A percentile compares a stretch with the other conserved stretches of the same genome.
phyloP scores from a whole-genome alignment of 2,329 filamentous ascomycete genomes.

The Teratosphaeria gauchensis region DNA sequence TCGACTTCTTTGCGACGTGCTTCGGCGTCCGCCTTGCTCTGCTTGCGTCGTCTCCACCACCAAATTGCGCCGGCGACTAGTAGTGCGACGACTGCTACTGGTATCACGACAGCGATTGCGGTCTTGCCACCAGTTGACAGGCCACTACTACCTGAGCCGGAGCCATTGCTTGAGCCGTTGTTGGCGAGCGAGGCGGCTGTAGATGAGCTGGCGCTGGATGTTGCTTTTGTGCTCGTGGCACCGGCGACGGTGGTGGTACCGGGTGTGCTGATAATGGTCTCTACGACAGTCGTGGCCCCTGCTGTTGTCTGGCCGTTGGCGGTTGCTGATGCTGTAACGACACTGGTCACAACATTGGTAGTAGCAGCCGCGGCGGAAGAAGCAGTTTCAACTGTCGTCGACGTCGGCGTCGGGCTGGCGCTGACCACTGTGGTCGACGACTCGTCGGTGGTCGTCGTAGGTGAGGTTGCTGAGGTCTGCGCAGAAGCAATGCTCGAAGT shows the following conservation, averaged over 20 bases:
- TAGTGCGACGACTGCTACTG: conserved; percentile 77
- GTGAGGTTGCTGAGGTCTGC: not conserved
- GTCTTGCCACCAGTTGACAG: conserved; percentile 61
- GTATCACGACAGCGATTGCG: conserved; percentile 86
- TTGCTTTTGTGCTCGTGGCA: not conserved
- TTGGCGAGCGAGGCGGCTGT: conserved; percentile 3
- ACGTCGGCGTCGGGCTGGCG: not conserved
- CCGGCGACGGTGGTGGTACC: conserved; percentile 2
- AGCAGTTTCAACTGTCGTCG: not conserved
- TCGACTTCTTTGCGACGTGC: conserved; percentile 90
- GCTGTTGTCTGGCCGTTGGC: not conserved
- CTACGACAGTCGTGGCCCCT: conserved; percentile 1
- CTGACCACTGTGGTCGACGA: not conserved
- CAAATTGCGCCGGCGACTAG: conserved; percentile 68
- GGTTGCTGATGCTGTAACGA: conserved; percentile 1
- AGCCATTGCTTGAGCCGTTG: not conserved
- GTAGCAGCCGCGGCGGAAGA: not conserved
- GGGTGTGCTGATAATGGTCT: conserved; percentile 2
- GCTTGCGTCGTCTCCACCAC: conserved; percentile 82
- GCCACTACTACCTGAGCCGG: conserved; percentile 28
- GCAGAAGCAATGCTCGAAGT: not conserved
- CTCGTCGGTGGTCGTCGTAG: not conserved
- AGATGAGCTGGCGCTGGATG: conserved; percentile 4
- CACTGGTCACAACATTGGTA: conserved; percentile 4
- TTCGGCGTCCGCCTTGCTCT: conserved; percentile 74